A percentile compares a stretch with the other conserved stretches of the same genome.
Conservation (phyloP, 345 rosid genomes). For the Eucalyptus erythrocorys region DNA sequence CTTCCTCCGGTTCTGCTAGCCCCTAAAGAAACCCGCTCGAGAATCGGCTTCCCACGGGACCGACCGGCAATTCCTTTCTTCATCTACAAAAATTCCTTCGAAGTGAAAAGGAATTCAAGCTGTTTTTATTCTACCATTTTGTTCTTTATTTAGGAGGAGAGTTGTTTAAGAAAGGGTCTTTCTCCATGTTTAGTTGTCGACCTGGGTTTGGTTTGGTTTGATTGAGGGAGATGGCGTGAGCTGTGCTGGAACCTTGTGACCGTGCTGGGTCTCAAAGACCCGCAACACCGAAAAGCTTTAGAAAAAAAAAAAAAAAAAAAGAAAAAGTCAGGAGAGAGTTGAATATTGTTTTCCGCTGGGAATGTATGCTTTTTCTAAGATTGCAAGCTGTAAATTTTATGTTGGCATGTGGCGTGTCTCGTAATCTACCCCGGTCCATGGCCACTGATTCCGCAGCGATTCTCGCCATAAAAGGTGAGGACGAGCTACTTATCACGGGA, state of each 20-base stretch:
- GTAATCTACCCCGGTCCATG: background rate
- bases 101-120: background rate
- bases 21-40: background rate
- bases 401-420: background rate
- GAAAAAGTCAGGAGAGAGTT: background rate
- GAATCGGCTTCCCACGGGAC: background rate
- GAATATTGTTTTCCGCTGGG: background rate
- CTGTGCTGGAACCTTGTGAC: background rate
- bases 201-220: background rate
- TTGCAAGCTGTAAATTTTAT: background rate
- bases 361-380: background rate
- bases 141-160: background rate
- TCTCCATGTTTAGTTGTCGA: background rate
- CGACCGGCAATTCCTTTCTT: background rate
- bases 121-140: background rate
- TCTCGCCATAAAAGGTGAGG: background rate
- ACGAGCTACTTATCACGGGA: background rate
- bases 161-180: background rate
- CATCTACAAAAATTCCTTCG: background rate
- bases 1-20: constrained; percentile 26
- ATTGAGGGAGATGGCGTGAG: background rate
- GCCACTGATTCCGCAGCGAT: background rate
- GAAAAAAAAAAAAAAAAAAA: too few species aligned
- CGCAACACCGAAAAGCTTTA: background rate
- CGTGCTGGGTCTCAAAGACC: background rate